phyloP scores from a whole-genome alignment of 2,329 filamentous ascomycete species.

The Dothidotthia symphoricarpi region DNA sequence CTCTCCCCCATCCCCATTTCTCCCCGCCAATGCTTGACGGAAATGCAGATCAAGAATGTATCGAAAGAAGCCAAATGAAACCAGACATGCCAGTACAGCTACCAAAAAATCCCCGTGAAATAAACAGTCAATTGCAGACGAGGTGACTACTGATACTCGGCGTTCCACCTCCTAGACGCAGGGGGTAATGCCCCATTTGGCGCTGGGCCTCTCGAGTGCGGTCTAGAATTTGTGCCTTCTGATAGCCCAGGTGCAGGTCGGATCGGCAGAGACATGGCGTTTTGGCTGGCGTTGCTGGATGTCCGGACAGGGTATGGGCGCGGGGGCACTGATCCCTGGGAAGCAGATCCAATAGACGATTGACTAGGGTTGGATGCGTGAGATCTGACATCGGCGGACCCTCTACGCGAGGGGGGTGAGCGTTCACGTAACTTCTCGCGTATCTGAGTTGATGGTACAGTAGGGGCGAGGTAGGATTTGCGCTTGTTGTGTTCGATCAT shows the following conservation, averaged over 20 bases:
- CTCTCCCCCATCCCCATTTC: too few relatives aligned
- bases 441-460: slow-evolving; percentile 65
- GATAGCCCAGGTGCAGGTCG: slow-evolving; percentile 43
- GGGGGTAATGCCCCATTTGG: slow-evolving; percentile 29
- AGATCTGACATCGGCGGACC: slow-evolving; percentile 23
- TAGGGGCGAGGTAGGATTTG: slow-evolving; percentile 84
- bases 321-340: slow-evolving; percentile 25
- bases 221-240: slow-evolving; percentile 27
- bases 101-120: too few relatives aligned
- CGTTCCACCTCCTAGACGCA: slow-evolving; percentile 35
- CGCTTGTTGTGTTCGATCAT: slow-evolving; percentile 95
- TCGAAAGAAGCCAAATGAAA: not conserved
- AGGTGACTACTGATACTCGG: slow-evolving; percentile 25
- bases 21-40: too few relatives aligned
- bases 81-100: not conserved
- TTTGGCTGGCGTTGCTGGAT: slow-evolving; percentile 41
- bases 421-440: slow-evolving; percentile 41
- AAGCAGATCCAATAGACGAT: not conserved
- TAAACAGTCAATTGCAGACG: too few relatives aligned
- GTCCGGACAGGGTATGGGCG: slow-evolving; percentile 47
- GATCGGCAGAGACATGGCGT: slow-evolving; percentile 48
- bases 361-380: not conserved
- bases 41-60: not conserved
- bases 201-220: slow-evolving; percentile 21
- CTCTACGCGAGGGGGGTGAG: slow-evolving; percentile 27